Evolutionary conservation across 2,329 filamentous ascomycete genomes (phyloP), one percentile per base, ranked within the genome.

Genomic region (Cladosporium austrohemisphaericum): DNA sequence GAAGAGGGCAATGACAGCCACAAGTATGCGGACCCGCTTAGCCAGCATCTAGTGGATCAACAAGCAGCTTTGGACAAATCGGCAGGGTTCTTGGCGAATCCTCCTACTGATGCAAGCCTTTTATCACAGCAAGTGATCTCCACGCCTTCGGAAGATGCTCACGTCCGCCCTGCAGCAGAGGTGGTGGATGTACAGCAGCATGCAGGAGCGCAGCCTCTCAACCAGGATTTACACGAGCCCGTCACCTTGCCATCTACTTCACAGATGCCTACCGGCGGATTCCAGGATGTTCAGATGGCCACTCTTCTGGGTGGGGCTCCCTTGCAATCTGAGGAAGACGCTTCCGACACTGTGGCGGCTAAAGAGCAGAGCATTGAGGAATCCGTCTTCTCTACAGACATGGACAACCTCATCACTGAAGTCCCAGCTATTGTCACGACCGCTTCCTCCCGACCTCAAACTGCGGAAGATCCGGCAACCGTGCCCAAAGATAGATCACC

Each of bases 351-450:
- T 4, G 23, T 18, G 20, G 26, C 10, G 3, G 16, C 25, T 9
- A 33, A 31, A 7, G 13, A 47, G 4, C 44, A 47, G 23, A 32
- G 22, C 32, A 22, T 47, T 13, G 44, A 31, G 7, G 37, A 49
- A n/a, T 8, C 38, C 10, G 22, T 29, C n/a, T 36, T 49, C 28
- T 28, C 47, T 7, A 49, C 47, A 6, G 36, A 23, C 4, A 13
- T 31, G 4, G 47, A 49, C 13, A 33, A 43, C 25, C 14, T 49
- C 6, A 29, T 49, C 22, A 49, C 37, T 9, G 47, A 49, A 43
- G 47, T 49, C 7, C 47, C 47, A 19, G 37, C 29, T 19, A 49
- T 49, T 23, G 40, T 49, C 3, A 49, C 47, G 11, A 49, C 47
- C 11, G 47, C 47, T 22, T 49, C 47, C 16, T 49, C 47, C 22